These are phyloP conservation scores for Leucaena leucocephala DNA, from an alignment of 306 rosid species.

Conservation along the genomic window DNA sequence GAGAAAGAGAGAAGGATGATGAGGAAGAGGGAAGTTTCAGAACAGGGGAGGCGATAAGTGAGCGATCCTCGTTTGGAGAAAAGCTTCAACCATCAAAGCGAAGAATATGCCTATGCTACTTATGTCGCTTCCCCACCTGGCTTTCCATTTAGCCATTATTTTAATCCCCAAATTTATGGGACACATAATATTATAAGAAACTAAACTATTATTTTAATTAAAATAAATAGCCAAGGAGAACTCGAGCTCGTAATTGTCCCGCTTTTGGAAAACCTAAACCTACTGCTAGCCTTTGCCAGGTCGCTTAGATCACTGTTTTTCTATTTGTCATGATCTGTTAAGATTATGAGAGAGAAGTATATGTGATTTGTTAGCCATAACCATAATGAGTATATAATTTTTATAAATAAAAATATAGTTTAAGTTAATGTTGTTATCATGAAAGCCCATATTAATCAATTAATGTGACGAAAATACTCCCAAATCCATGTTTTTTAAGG, in stretches of 20 bases:
- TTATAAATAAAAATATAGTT: too few species aligned
- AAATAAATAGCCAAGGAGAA: background rate
- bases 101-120: slow-evolving; percentile 9
- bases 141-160: background rate
- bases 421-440: background rate
- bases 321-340: background rate
- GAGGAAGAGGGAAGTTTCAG: background rate
- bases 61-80: background rate
- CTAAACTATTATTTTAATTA: background rate
- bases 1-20: background rate
- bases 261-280: background rate
- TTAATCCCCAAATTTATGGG: background rate
- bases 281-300: background rate
- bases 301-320: background rate
- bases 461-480: background rate
- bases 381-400: too few species aligned
- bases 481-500: background rate
- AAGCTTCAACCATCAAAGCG: background rate
- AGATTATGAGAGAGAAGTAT: background rate
- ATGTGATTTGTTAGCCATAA: background rate
- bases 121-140: background rate
- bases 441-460: background rate
- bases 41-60: background rate
- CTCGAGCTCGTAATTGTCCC: background rate
- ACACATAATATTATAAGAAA: background rate